These are phyloP conservation scores for Coffea canephora DNA, from an alignment of 257 asterid species.

Conservation along the genomic window DNA sequence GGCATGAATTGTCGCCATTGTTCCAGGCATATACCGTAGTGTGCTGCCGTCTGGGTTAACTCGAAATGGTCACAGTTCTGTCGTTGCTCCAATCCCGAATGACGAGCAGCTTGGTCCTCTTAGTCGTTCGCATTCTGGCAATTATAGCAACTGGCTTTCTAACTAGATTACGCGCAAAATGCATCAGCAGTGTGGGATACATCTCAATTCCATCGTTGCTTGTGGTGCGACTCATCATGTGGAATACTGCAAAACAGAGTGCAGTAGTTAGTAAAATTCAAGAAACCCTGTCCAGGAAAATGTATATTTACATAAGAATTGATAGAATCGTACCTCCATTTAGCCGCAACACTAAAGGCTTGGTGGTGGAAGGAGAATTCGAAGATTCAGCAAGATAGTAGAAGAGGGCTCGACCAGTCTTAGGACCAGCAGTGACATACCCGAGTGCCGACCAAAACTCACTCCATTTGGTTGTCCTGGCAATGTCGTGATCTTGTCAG, in stretches of 20 bases:
- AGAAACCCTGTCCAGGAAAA: too few species aligned
- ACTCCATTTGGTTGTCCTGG: constrained; percentile 44
- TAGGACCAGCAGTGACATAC: constrained; percentile 36
- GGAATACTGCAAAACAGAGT: too few species aligned
- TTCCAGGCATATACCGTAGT: constrained; percentile 62
- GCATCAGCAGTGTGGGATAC: too few species aligned
- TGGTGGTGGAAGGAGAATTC: constrained; percentile 17
- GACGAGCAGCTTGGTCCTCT: constrained; percentile 84
- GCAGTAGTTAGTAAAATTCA: too few species aligned
- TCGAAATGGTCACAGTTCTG: constrained; percentile 63
- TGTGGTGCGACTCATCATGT: too few species aligned
- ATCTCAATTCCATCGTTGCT: too few species aligned
- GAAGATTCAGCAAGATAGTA: constrained; percentile 35
- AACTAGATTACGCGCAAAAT: too few species aligned
- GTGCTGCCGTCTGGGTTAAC: constrained; percentile 59
- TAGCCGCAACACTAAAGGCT: constrained; percentile 40
- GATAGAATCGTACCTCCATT: constrained; percentile 30
- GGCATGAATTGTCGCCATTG: constrained; percentile 27
- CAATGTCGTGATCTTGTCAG: constrained; percentile 26
- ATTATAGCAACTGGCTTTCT: too few species aligned
- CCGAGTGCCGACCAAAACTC: constrained; percentile 38
- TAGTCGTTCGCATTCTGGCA: too few species aligned
- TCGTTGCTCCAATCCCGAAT: constrained; percentile 62
- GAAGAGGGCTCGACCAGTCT: constrained; percentile 33
- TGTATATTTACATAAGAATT: too few species aligned